Evolutionary conservation across 345 rosid species (phyloP).

Genomic region (Hevea brasiliensis): DNA sequence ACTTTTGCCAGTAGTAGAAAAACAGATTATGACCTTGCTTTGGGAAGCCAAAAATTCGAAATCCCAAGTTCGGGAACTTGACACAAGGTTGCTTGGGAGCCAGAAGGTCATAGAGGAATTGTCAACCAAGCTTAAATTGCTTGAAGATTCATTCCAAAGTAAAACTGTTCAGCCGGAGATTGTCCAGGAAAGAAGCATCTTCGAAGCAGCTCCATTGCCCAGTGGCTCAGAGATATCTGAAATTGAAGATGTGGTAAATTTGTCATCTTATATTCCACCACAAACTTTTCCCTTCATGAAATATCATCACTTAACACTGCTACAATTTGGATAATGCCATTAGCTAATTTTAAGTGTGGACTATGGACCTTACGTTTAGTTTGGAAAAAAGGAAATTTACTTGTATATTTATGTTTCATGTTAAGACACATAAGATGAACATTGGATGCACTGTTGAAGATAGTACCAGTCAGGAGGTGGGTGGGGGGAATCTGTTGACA

Average conservation of each 20-base stretch:
- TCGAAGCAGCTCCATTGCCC: constrained; percentile 58
- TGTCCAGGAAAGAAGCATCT: constrained; percentile 68
- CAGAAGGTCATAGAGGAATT: constrained; percentile 65
- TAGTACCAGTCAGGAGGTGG: no score
- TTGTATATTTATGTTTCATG: background rate
- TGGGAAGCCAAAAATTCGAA: constrained; percentile 63
- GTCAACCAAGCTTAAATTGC: constrained; percentile 52
- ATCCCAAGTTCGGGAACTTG: constrained; percentile 59
- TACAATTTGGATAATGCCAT: background rate
- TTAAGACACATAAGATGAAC: background rate
- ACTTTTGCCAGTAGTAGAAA: constrained; percentile 56
- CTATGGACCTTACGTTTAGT: background rate
- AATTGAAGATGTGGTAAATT: constrained; percentile 70
- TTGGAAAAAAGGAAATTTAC: background rate
- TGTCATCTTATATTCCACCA: constrained; percentile 3
- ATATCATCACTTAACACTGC: background rate
- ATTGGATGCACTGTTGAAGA: background rate
- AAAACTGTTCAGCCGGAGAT: constrained; percentile 52
- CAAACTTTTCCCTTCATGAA: background rate
- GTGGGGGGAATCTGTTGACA: background rate
- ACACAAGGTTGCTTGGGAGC: constrained; percentile 57
- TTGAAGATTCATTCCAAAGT: constrained; percentile 58
- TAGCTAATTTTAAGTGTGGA: background rate
- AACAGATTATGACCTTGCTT: constrained; percentile 45
- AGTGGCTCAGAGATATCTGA: constrained; percentile 82